Percentiles rank a stretch among this genome's conserved stretches.
Evolutionary conservation across 1,139 yeast genomes (phyloP).

Genomic region (Blastobotrys illinoisensis): DNA sequence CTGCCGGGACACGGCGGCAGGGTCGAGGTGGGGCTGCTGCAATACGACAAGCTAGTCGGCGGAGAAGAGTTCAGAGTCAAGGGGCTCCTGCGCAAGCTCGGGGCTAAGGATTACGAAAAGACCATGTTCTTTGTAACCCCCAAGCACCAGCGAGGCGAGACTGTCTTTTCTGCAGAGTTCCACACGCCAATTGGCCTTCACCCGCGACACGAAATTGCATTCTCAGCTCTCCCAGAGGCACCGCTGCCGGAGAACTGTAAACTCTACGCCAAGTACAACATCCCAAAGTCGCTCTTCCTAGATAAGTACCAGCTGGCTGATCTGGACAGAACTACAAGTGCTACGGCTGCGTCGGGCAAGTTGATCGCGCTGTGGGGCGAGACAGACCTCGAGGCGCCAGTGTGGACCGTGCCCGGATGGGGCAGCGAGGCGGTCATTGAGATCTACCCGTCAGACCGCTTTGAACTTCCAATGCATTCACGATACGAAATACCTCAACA

Average conservation of each 20-base stretch:
- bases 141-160: slow-evolving; percentile 26
- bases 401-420: slow-evolving; percentile 41
- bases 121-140: slow-evolving; percentile 21
- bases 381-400: slow-evolving; percentile 43
- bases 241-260: slow-evolving; percentile 31
- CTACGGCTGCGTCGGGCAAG: slow-evolving; percentile 31
- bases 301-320: slow-evolving; percentile 40
- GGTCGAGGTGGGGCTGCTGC: slow-evolving; percentile 26
- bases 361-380: slow-evolving; percentile 41
- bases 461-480: slow-evolving; percentile 43
- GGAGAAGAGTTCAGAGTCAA: slow-evolving; percentile 23
- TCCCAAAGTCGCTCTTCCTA: slow-evolving; percentile 36
- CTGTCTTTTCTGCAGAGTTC: slow-evolving; percentile 25
- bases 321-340: slow-evolving; percentile 25
- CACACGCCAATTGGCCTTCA: slow-evolving; percentile 43
- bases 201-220: slow-evolving; percentile 32
- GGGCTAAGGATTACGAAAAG: slow-evolving; percentile 17
- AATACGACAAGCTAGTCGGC: slow-evolving; percentile 15
- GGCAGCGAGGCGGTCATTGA: slow-evolving; percentile 43
- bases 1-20: slow-evolving; percentile 10
- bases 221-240: slow-evolving; percentile 11
- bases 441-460: slow-evolving; percentile 26
- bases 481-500: slow-evolving; percentile 41
- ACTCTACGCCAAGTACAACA: slow-evolving; percentile 36
- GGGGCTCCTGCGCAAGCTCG: slow-evolving; percentile 24